Conservation (phyloP, 371 early-diverging fungal genomes). For the Caulochytrium protostelioides region DNA sequence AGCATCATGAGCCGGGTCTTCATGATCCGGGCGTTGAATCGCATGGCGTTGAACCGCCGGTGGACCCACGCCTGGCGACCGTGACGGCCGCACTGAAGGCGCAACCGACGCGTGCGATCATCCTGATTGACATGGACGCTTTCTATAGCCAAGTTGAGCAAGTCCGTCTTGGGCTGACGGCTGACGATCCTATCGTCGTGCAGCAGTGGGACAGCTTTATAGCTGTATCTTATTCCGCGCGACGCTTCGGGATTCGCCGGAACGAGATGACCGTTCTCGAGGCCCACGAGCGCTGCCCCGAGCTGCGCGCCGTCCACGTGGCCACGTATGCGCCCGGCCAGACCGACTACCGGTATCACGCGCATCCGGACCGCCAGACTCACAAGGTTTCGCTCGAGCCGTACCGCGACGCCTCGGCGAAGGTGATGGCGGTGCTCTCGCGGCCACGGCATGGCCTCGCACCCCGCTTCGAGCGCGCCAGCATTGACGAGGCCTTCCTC, state of each 20-base stretch:
- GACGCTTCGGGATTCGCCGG: constrained; percentile 21
- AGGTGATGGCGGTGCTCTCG: constrained; percentile 54
- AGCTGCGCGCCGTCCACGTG: constrained; percentile 8
- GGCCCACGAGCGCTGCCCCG: constrained; percentile 3
- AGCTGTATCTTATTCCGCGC: constrained; percentile 52
- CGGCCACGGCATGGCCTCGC: constrained; percentile 17
- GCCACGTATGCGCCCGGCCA: constrained; percentile 53
- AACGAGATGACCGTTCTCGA: constrained; percentile 1
- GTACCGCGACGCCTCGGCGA: constrained; percentile 27
- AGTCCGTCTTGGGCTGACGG: constrained; percentile 40
- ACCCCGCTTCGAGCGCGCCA: constrained; percentile 15
- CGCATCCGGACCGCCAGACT: constrained; percentile 37
- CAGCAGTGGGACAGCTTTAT: constrained; percentile 78
- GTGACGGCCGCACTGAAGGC: no score
- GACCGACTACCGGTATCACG: constrained; percentile 39
- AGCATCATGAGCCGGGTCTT: background rate
- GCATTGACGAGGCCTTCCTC: constrained; percentile 11
- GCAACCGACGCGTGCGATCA: background rate
- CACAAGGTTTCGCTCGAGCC: constrained; percentile 77
- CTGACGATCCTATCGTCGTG: constrained; percentile 51
- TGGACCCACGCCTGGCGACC: no score
- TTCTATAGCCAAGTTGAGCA: constrained; percentile 18
- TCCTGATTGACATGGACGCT: constrained; percentile 11
- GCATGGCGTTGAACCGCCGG: background rate
- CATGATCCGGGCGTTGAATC: background rate